These are phyloP conservation scores for Firmiana major DNA, from an alignment of 345 rosid species.

Conservation along the genomic window DNA sequence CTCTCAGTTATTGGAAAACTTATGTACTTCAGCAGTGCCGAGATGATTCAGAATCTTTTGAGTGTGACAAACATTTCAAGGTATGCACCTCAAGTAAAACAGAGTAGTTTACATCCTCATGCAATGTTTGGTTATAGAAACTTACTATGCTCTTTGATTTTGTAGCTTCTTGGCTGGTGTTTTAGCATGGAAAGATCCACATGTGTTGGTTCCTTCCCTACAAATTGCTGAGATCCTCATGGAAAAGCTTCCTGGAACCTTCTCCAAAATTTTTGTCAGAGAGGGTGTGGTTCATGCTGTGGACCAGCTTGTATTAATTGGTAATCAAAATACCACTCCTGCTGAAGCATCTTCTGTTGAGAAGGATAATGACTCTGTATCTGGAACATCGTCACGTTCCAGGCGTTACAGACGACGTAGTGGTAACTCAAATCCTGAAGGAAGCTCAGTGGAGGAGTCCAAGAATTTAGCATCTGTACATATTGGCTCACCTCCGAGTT, in stretches of 20 bases:
- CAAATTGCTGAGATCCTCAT: conserved; percentile 95
- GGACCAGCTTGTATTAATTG: conserved; percentile 83
- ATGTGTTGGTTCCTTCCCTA: conserved; percentile 92
- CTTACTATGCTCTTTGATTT: conserved; percentile 20
- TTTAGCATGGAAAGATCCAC: conserved; percentile 99
- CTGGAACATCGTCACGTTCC: conserved; percentile 73
- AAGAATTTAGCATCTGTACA: conserved; percentile 48
- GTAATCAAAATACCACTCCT: conserved; percentile 42
- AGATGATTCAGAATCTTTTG: conserved; percentile 86
- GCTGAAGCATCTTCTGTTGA: conserved; percentile 53
- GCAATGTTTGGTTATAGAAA: neutral
- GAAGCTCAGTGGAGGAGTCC: conserved; percentile 57
- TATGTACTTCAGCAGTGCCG: conserved; percentile 89
- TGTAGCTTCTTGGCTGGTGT: conserved; percentile 94
- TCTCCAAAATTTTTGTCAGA: conserved; percentile 90
- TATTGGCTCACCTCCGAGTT: conserved; percentile 61
- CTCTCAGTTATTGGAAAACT: conserved; percentile 91
- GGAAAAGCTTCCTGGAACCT: conserved; percentile 98
- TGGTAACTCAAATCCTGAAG: conserved; percentile 65
- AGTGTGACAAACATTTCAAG: conserved; percentile 89
- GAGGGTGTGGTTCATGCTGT: conserved; percentile 99
- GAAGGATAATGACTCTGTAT: conserved; percentile 66
- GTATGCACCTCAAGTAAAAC: conserved; percentile 32
- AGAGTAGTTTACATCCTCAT: neutral
- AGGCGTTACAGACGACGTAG: conserved; percentile 86